Conservation (phyloP, 2,329 filamentous ascomycete genomes). For the Colletotrichum aenigma region DNA sequence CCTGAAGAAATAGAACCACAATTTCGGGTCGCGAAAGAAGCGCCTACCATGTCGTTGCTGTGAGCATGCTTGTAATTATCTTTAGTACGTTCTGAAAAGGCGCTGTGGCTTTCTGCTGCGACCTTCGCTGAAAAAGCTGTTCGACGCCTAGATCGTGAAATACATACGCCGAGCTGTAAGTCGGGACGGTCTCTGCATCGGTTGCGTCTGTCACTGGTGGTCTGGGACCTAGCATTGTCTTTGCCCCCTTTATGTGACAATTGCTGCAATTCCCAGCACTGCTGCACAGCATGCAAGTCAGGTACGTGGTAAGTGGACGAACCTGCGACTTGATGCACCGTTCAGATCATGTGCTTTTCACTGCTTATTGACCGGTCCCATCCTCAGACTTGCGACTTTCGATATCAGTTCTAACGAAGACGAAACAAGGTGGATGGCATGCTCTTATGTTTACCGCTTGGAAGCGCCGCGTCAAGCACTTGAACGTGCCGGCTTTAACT, state of each 20-base stretch:
- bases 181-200: too few species aligned
- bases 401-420: neutral
- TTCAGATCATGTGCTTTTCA: neutral
- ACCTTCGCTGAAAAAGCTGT: too few species aligned
- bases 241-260: neutral
- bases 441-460: neutral
- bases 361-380: neutral
- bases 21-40: neutral
- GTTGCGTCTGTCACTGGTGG: too few species aligned
- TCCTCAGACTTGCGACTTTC: neutral
- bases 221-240: too few species aligned
- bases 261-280: neutral
- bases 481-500: neutral
- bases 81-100: too few species aligned
- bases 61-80: neutral
- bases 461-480: neutral
- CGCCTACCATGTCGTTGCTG: neutral
- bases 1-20: neutral
- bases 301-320: neutral
- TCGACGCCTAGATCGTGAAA: too few species aligned
- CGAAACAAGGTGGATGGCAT: neutral
- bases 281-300: neutral
- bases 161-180: too few species aligned
- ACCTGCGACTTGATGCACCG: neutral
- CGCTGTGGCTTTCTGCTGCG: too few species aligned